Evolutionary conservation across 2,329 filamentous ascomycete species (phyloP).

Genomic region (Trichoderma sp.): DNA sequence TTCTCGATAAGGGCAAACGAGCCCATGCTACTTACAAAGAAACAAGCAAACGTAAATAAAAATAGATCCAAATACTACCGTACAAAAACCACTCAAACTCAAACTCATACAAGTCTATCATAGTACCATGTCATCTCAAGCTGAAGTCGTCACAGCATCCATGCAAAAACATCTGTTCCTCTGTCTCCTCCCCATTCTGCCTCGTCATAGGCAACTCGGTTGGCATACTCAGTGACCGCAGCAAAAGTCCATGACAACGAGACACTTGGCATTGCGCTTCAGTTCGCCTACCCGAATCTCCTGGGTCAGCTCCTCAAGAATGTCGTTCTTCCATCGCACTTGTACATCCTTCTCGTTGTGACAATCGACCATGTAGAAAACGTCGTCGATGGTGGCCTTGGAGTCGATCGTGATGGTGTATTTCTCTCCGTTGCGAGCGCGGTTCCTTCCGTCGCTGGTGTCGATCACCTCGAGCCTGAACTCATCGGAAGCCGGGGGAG

Average conservation of each 20-base stretch:
- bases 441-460: slow-evolving; percentile 23
- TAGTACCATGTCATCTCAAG: neutral
- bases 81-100: neutral
- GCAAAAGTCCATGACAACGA: slow-evolving; percentile 30
- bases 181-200: neutral
- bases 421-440: slow-evolving; percentile 23
- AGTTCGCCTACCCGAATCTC: slow-evolving; percentile 30
- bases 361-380: slow-evolving; percentile 30
- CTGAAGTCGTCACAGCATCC: neutral
- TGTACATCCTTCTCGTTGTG: slow-evolving; percentile 30
- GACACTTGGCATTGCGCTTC: slow-evolving; percentile 22
- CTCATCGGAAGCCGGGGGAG: neutral
- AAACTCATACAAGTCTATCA: neutral
- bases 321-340: slow-evolving; percentile 33
- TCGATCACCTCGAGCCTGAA: slow-evolving; percentile 29
- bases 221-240: slow-evolving; percentile 27
- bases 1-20: neutral
- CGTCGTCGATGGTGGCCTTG: slow-evolving; percentile 23
- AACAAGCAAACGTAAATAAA: neutral
- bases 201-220: neutral
- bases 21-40: neutral
- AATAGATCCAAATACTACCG: neutral
- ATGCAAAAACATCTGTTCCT: neutral
- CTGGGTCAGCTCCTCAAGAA: slow-evolving; percentile 28
- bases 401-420: slow-evolving; percentile 28